Evolutionary conservation across 768 basidiomycete species (phyloP).

Genomic region (Termitomyces sp.): DNA sequence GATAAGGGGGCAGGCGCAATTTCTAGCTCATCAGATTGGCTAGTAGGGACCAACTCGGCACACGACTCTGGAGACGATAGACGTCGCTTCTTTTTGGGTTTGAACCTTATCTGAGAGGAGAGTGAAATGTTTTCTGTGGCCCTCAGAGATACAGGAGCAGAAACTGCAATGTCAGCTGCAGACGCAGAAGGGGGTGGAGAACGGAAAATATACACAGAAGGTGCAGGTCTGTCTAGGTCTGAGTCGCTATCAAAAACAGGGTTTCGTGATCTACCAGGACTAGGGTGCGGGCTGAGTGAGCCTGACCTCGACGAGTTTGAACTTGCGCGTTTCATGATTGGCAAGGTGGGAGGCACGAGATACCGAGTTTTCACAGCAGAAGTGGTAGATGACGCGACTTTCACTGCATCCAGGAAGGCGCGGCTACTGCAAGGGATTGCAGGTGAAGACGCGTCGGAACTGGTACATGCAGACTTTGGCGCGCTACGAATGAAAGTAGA

Average conservation of each 20-base stretch:
- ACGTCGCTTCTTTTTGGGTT: constrained; percentile 31
- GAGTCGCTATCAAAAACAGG: constrained; percentile 31
- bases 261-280: constrained; percentile 22
- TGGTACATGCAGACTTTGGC: constrained; percentile 11
- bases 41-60: constrained; percentile 46
- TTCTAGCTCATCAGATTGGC: constrained; percentile 64
- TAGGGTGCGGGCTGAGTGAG: constrained; percentile 4
- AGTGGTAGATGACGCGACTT: constrained; percentile 17
- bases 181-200: constrained; percentile 15
- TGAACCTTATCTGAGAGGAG: constrained; percentile 8
- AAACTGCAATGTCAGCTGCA: not conserved
- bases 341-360: constrained; percentile 3
- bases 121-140: constrained; percentile 19
- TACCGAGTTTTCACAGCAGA: constrained; percentile 2
- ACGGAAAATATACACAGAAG: constrained; percentile 24
- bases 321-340: constrained; percentile 1
- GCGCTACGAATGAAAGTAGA: constrained; percentile 4
- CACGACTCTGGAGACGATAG: constrained; percentile 23
- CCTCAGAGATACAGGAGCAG: constrained; percentile 10
- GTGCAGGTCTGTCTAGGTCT: constrained; percentile 20
- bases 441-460: constrained; percentile 15
- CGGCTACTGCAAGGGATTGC: constrained; percentile 1
- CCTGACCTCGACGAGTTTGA: not conserved
- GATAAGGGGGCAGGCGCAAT: constrained; percentile 27
- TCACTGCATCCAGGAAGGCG: constrained; percentile 12